These are phyloP conservation scores for Pythium insidiosum DNA, from an alignment of 352 stramenopile genomes.

Conservation along the genomic window DNA sequence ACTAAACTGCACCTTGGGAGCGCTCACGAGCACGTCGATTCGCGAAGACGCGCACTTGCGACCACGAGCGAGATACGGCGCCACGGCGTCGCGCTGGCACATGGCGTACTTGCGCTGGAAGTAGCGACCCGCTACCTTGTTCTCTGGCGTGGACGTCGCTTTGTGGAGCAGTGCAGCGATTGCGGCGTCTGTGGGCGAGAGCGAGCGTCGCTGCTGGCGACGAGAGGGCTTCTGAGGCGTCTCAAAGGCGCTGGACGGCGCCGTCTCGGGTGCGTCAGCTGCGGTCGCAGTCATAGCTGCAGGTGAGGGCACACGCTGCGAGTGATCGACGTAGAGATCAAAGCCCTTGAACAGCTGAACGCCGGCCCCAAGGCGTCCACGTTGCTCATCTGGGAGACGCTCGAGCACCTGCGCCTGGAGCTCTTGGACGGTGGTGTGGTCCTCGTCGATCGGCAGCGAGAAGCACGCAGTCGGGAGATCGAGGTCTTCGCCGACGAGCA, in stretches of 20 bases:
- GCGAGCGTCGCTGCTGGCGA: background rate
- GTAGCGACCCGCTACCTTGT: conserved; percentile 11
- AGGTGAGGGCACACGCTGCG: too few relatives aligned
- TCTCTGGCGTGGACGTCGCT: conserved; percentile 11
- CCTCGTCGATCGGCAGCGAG: conserved; percentile 7
- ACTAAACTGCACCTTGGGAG: conserved; percentile 9
- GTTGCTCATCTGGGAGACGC: background rate
- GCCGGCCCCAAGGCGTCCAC: conserved; percentile 1
- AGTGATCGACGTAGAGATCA: conserved; percentile 7
- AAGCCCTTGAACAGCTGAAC: conserved; percentile 17
- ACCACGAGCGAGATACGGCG: conserved; percentile 8
- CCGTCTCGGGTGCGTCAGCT: background rate
- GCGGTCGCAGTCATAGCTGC: too few relatives aligned
- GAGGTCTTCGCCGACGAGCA: conserved; percentile 14
- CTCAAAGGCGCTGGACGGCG: conserved; percentile 1
- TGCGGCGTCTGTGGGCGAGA: background rate
- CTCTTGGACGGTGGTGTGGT: conserved; percentile 9
- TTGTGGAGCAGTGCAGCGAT: conserved; percentile 9
- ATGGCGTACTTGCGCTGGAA: conserved; percentile 15
- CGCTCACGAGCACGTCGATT: conserved; percentile 12
- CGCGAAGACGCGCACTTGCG: conserved; percentile 13
- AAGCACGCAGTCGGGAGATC: conserved; percentile 11
- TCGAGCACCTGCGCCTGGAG: conserved; percentile 8
- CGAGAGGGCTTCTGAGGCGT: too few relatives aligned
- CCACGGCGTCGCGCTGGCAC: conserved; percentile 7